Percentiles rank a stretch among this genome's conserved stretches.
phyloP scores from a whole-genome alignment of 164 flowering plant genomes.

The Aristolochia californica region DNA sequence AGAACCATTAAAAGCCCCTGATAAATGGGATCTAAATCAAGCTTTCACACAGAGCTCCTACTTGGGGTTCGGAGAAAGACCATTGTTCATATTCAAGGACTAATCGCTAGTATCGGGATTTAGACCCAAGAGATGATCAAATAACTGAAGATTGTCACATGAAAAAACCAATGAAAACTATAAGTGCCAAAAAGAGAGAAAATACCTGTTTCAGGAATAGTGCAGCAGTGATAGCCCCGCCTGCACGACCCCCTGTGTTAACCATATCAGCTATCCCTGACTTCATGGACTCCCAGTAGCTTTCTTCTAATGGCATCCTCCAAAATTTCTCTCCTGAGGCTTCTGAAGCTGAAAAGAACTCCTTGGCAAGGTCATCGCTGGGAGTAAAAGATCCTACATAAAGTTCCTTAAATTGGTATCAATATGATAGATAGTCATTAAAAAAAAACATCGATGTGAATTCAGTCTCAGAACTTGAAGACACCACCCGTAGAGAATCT shows the following conservation, averaged over 20 bases:
- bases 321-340: conserved; percentile 79
- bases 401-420: neutral
- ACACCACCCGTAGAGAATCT: too few relatives aligned
- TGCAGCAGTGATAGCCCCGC: conserved; percentile 91
- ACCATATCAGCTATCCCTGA: conserved; percentile 98
- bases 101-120: neutral
- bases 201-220: conserved; percentile 88
- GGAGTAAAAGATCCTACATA: conserved; percentile 77
- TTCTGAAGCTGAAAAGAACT: conserved; percentile 66
- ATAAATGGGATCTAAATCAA: neutral
- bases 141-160: too few relatives aligned
- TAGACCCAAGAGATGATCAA: too few relatives aligned
- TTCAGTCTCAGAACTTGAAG: too few relatives aligned
- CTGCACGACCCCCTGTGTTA: conserved; percentile 81
- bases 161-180: too few relatives aligned
- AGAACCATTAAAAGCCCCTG: too few relatives aligned
- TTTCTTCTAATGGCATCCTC: conserved; percentile 95
- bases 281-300: conserved; percentile 97
- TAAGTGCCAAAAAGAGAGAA: neutral
- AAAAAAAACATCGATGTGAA: too few relatives aligned
- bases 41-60: conserved; percentile 1
- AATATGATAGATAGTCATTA: too few relatives aligned
- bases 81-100: neutral
- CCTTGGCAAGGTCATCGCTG: conserved; percentile 80
- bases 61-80: neutral